Conservation (phyloP, 2,329 filamentous ascomycete genomes). For the Fusarium sulawesiense region DNA sequence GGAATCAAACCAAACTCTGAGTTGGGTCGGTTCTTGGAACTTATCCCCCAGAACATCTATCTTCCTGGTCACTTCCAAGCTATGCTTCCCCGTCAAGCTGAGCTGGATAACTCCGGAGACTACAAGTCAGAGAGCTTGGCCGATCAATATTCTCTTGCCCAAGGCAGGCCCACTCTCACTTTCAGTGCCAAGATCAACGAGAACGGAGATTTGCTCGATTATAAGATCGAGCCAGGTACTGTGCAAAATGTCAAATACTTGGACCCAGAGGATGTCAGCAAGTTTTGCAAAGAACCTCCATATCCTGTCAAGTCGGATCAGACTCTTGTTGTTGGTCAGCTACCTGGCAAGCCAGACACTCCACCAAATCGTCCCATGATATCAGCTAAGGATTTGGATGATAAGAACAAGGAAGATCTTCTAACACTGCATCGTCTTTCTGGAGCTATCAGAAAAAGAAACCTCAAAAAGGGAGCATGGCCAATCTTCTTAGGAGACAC, state of each 20-base stretch:
- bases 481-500: conserved; percentile 60
- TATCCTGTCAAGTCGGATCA: conserved; percentile 35
- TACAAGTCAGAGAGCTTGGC: conserved; percentile 55
- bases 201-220: conserved; percentile 64
- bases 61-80: conserved; percentile 66
- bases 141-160: conserved; percentile 65
- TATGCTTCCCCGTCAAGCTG: conserved; percentile 64
- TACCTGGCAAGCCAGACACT: conserved; percentile 21
- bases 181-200: conserved; percentile 70
- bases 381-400: conserved; percentile 55
- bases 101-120: conserved; percentile 46
- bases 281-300: conserved; percentile 54
- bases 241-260: conserved; percentile 69
- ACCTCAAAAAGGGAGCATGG: conserved; percentile 61
- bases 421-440: conserved; percentile 61
- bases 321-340: conserved; percentile 48
- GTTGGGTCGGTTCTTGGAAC: conserved; percentile 70
- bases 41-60: conserved; percentile 70
- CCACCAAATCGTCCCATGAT: conserved; percentile 57
- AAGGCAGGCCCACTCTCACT: conserved; percentile 65
- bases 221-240: conserved; percentile 64
- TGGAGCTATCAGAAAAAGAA: conserved; percentile 55
- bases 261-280: conserved; percentile 62
- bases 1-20: conserved; percentile 69
- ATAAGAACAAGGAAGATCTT: conserved; percentile 59